Conservation (phyloP, 2,329 filamentous ascomycete species). For the Claviceps paspali region DNA sequence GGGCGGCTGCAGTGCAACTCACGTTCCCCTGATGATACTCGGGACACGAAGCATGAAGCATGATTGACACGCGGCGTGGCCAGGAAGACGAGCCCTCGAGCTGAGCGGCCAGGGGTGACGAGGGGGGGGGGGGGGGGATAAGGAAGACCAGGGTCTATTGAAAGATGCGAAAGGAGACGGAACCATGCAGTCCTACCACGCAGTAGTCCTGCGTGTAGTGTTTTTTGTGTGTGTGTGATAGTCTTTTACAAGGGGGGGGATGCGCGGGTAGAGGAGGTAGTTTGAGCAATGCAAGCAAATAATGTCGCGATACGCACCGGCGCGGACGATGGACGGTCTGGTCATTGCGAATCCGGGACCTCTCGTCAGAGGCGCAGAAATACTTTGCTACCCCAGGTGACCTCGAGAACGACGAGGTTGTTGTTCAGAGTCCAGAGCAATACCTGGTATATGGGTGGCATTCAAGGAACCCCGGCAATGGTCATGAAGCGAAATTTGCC, state of each 20-base stretch:
- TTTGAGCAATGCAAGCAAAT: background rate
- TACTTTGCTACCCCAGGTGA: too few species aligned
- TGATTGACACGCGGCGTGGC: background rate
- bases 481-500: slow-evolving; percentile 4
- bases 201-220: too few species aligned
- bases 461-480: background rate
- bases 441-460: too few species aligned
- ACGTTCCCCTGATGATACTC: background rate
- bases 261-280: background rate
- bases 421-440: too few species aligned
- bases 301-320: slow-evolving; percentile 32
- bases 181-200: too few species aligned
- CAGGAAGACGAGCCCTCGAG: slow-evolving; percentile 8
- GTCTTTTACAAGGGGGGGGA: background rate
- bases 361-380: background rate
- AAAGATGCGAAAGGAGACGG: too few species aligned
- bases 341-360: slow-evolving; percentile 26
- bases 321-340: slow-evolving; percentile 43
- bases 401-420: too few species aligned
- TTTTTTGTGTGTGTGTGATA: too few species aligned
- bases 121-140: background rate
- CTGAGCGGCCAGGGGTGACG: slow-evolving; percentile 5
- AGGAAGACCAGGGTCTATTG: too few species aligned
- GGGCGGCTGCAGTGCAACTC: slow-evolving; percentile 14
- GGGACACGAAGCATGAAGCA: too few species aligned